These are phyloP conservation scores for Ophiocordyceps camponoti-floridani DNA, from an alignment of 2,329 filamentous ascomycete genomes.

Conservation along the genomic window DNA sequence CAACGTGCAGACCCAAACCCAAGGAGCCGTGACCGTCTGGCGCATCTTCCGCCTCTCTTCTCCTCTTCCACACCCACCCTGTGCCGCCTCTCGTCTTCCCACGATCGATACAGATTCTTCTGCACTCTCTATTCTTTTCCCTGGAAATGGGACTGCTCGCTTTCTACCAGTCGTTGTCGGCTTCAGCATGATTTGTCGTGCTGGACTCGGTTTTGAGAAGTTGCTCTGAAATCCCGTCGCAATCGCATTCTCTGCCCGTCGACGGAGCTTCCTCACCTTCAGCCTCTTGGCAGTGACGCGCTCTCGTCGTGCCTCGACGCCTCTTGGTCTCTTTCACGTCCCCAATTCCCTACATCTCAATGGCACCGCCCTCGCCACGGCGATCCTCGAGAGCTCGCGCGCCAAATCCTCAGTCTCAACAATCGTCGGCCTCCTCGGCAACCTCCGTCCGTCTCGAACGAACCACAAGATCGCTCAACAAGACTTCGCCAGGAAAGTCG, in stretches of 20 bases:
- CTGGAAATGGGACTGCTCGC: too few species aligned
- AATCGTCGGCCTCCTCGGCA: slow-evolving; percentile 65
- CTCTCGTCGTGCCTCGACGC: neutral
- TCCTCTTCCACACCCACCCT: slow-evolving; percentile 1
- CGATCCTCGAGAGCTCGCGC: slow-evolving; percentile 82
- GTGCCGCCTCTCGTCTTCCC: neutral
- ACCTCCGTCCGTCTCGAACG: slow-evolving; percentile 62
- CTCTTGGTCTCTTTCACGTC: slow-evolving; percentile 7
- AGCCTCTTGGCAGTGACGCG: slow-evolving; percentile 9
- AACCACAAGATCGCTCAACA: slow-evolving; percentile 52
- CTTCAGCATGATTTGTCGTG: slow-evolving; percentile 6
- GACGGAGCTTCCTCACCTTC: slow-evolving; percentile 4
- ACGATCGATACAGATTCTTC: neutral
- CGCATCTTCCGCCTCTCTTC: neutral
- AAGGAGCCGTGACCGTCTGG: neutral
- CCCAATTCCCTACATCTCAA: slow-evolving; percentile 19
- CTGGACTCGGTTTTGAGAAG: slow-evolving; percentile 1
- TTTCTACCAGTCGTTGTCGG: neutral
- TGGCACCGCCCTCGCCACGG: slow-evolving; percentile 53
- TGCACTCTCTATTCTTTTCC: too few species aligned
- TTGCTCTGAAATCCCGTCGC: slow-evolving; percentile 4
- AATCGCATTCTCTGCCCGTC: slow-evolving; percentile 1
- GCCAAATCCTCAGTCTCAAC: slow-evolving; percentile 57
- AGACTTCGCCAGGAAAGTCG: slow-evolving; percentile 60
- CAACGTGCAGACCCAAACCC: too few species aligned